phyloP scores from a whole-genome alignment of 75 land plant genomes.

The Ceratopteris richardii region DNA sequence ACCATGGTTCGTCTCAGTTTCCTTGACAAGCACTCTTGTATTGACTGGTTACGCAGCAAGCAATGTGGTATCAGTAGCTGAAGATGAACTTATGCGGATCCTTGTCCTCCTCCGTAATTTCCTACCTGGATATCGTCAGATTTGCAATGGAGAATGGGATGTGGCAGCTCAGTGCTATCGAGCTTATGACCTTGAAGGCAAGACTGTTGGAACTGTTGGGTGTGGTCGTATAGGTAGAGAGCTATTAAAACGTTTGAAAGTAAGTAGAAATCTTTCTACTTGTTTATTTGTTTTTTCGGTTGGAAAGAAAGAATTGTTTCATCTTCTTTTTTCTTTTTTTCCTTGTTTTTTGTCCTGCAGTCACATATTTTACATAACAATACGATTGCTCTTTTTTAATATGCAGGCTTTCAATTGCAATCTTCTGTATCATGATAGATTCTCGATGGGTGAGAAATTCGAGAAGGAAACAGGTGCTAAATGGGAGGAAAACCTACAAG shows the following conservation, averaged over 20 bases:
- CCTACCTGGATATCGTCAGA: slow-evolving; percentile 67
- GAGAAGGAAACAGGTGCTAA: slow-evolving; percentile 70
- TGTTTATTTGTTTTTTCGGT: too few species aligned
- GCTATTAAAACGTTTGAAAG: slow-evolving; percentile 67
- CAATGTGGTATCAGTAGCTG: slow-evolving; percentile 84
- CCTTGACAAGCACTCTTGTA: too few species aligned
- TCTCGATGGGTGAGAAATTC: slow-evolving; percentile 50
- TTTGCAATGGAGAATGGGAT: slow-evolving; percentile 75
- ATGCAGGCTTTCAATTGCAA: slow-evolving; percentile 72
- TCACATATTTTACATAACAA: too few species aligned
- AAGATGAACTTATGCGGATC: slow-evolving; percentile 91
- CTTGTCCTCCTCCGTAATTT: slow-evolving; percentile 79
- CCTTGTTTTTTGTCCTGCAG: too few species aligned
- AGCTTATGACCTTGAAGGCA: slow-evolving; percentile 81
- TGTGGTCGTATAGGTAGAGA: slow-evolving; percentile 88
- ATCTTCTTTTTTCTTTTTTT: too few species aligned
- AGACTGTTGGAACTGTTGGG: slow-evolving; percentile 81
- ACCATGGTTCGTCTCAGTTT: too few species aligned
- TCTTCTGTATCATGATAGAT: slow-evolving; percentile 78
- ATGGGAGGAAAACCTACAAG: slow-evolving; percentile 68
- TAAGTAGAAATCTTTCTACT: not conserved
- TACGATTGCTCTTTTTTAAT: too few species aligned
- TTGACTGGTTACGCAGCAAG: too few species aligned
- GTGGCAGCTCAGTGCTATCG: slow-evolving; percentile 69
- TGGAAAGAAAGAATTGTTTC: too few species aligned